Percentiles rank a stretch among this genome's conserved stretches.
Evolutionary conservation across 1,284 basidiomycete genomes (phyloP).

Genomic region (Ganoderma lingzhi): DNA sequence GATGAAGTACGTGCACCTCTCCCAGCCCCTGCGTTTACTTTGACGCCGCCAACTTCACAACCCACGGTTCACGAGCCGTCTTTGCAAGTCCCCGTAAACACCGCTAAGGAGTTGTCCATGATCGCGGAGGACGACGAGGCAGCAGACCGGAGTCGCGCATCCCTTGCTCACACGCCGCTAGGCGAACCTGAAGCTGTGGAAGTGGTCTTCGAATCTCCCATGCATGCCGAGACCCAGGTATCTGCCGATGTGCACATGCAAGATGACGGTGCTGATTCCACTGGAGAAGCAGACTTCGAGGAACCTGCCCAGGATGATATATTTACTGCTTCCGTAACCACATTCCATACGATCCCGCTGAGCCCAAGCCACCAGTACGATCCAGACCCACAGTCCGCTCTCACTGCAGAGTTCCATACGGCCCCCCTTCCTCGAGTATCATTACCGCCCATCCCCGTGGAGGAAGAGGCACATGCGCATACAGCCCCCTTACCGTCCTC

Average conservation of each 20-base stretch:
- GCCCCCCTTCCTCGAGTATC: slow-evolving; percentile 31
- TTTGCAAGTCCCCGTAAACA: slow-evolving; percentile 23
- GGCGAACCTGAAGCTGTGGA: not conserved
- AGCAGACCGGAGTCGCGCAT: slow-evolving; percentile 38
- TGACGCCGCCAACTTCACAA: not conserved
- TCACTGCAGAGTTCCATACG: slow-evolving; percentile 24
- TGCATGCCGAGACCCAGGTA: not conserved
- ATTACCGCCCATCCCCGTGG: slow-evolving; percentile 21
- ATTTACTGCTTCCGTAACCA: slow-evolving; percentile 36
- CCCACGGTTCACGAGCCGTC: not conserved
- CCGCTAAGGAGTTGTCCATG: slow-evolving; percentile 60
- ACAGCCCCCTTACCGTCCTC: slow-evolving; percentile 43
- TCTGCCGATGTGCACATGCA: slow-evolving; percentile 13
- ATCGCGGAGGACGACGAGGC: slow-evolving; percentile 77
- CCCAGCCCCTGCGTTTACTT: slow-evolving; percentile 14
- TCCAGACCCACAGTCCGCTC: slow-evolving; percentile 8
- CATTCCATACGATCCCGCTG: slow-evolving; percentile 49
- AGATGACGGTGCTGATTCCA: slow-evolving; percentile 4
- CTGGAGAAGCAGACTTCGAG: slow-evolving; percentile 19
- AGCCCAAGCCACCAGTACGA: slow-evolving; percentile 37
- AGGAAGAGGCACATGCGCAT: slow-evolving; percentile 26
- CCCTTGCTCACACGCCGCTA: slow-evolving; percentile 13
- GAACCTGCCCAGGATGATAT: slow-evolving; percentile 21
- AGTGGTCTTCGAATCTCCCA: not conserved
- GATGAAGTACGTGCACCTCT: slow-evolving; percentile 23